These are phyloP conservation scores for Sclerotinia subarctica DNA, from an alignment of 2,329 filamentous ascomycete species.

Conservation along the genomic window DNA sequence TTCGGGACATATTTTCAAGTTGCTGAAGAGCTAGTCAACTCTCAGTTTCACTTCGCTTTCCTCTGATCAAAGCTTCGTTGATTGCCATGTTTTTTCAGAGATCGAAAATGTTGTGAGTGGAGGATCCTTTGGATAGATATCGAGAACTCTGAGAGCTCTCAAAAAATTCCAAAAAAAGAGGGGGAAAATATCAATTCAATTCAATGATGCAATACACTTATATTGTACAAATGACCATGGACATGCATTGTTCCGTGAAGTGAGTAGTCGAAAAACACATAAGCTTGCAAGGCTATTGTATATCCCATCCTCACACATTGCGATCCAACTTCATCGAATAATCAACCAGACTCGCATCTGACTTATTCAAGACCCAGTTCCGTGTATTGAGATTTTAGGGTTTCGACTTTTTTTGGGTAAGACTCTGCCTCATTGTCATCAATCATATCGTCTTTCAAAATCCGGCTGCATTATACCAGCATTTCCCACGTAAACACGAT, in stretches of 20 bases:
- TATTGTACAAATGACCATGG: background rate
- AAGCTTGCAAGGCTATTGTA: no score
- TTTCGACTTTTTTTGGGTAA: background rate
- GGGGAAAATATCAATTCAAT: background rate
- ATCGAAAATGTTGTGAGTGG: no score
- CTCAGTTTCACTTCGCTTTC: no score
- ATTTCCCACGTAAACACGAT: slow-evolving; percentile 6
- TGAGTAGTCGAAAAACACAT: background rate
- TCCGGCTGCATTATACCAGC: slow-evolving; percentile 12
- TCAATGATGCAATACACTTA: background rate
- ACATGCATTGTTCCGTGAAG: background rate
- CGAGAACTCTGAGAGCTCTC: no score
- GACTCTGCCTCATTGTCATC: slow-evolving; percentile 2
- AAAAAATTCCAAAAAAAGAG: no score
- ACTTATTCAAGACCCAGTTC: background rate
- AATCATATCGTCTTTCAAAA: slow-evolving; percentile 4
- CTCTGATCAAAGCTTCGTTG: no score
- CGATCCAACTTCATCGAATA: no score
- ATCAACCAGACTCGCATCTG: background rate
- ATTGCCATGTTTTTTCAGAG: no score
- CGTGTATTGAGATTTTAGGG: background rate
- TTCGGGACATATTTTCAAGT: no score
- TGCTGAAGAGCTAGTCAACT: no score
- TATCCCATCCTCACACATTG: no score
- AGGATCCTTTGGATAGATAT: no score